A percentile compares a stretch with the other conserved stretches of the same genome.
Evolutionary conservation across 805 yeast species (phyloP).

Genomic region (Torulaspora quercuum): DNA sequence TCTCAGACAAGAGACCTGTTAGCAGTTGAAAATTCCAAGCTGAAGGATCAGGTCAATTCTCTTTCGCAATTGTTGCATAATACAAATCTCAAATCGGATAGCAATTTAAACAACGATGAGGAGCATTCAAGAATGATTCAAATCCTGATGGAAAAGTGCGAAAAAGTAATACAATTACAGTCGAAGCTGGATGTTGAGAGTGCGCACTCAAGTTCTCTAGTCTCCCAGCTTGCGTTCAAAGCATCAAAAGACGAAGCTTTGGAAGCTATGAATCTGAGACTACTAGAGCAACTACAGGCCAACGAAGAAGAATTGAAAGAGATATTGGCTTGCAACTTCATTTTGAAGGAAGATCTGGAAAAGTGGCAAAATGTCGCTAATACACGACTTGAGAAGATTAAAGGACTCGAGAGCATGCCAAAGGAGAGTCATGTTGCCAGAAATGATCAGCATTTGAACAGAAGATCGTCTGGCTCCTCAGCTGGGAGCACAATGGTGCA

Average conservation of each 20-base stretch:
- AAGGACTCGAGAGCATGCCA: slow-evolving; percentile 15
- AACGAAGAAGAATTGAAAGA: slow-evolving; percentile 23
- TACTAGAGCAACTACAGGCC: slow-evolving; percentile 22
- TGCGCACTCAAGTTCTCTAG: slow-evolving; percentile 12
- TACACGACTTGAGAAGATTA: slow-evolving; percentile 18
- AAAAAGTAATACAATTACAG: slow-evolving; percentile 23
- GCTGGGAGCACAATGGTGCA: slow-evolving; percentile 16
- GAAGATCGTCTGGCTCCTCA: slow-evolving; percentile 15
- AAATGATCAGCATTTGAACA: slow-evolving; percentile 6
- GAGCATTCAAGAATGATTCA: slow-evolving; percentile 16
- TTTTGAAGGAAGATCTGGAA: slow-evolving; percentile 19
- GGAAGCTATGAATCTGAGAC: slow-evolving; percentile 26
- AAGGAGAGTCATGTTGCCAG: slow-evolving; percentile 8
- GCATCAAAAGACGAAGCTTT: slow-evolving; percentile 16
- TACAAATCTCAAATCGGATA: neutral
- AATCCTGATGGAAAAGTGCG: slow-evolving; percentile 26
- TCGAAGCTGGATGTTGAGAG: slow-evolving; percentile 21
- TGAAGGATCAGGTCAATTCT: slow-evolving; percentile 16
- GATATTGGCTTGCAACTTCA: slow-evolving; percentile 17
- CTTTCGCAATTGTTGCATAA: slow-evolving; percentile 14
- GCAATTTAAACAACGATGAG: slow-evolving; percentile 3
- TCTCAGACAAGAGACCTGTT: too few relatives aligned
- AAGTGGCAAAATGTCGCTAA: slow-evolving; percentile 16
- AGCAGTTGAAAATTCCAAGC: slow-evolving; percentile 13
- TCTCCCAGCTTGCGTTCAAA: slow-evolving; percentile 14